These are phyloP conservation scores for Gossypium thurberi DNA, from an alignment of 345 rosid species.

Conservation along the genomic window DNA sequence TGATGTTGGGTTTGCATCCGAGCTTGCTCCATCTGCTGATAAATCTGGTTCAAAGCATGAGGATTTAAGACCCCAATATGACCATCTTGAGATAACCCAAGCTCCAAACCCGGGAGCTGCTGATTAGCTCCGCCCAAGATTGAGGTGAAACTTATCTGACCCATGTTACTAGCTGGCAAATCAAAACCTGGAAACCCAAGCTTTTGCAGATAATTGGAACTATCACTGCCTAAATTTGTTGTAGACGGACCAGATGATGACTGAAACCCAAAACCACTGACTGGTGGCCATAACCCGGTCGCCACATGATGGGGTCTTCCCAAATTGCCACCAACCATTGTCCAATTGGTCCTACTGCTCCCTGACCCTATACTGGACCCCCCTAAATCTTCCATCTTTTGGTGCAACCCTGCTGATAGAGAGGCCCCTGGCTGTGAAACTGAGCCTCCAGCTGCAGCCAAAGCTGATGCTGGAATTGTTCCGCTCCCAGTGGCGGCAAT, in stretches of 20 bases:
- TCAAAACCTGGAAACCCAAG: constrained; percentile 79
- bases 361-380: constrained; percentile 46
- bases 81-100: constrained; percentile 89
- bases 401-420: constrained; percentile 63
- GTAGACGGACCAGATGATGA: constrained; percentile 44
- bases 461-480: constrained; percentile 92
- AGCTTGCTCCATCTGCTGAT: constrained; percentile 87
- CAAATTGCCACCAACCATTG: constrained; percentile 49
- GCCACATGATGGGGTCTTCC: constrained; percentile 60
- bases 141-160: constrained; percentile 73
- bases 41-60: constrained; percentile 69
- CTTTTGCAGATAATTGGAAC: constrained; percentile 47
- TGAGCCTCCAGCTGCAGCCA: constrained; percentile 53
- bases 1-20: constrained; percentile 44
- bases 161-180: constrained; percentile 48
- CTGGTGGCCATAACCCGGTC: constrained; percentile 70
- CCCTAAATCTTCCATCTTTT: constrained; percentile 55
- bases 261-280: constrained; percentile 60
- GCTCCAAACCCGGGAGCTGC: constrained; percentile 86
- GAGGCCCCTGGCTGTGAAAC: constrained; percentile 61
- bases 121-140: constrained; percentile 52
- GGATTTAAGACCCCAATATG: constrained; percentile 76
- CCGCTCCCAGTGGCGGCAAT: constrained; percentile 90
- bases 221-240: constrained; percentile 44
- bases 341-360: constrained; percentile 59